Conservation (phyloP, 768 basidiomycete species). For the Candolleomyces eurysporus region DNA sequence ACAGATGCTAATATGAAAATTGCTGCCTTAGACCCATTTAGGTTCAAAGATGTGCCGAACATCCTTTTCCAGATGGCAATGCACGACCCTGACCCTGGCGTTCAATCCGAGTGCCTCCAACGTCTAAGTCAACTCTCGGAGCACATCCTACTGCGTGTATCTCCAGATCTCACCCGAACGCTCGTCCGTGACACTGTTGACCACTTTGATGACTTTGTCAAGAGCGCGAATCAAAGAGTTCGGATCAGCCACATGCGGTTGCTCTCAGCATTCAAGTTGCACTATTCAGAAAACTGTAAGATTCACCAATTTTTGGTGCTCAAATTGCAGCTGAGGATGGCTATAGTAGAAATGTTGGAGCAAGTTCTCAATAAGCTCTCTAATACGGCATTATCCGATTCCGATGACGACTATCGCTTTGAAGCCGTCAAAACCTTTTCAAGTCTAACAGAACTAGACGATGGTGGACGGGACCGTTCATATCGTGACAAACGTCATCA, state of each 20-base stretch:
- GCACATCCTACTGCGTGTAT: too few species aligned
- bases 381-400: not conserved
- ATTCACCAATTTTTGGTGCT: too few species aligned
- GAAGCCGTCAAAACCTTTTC: not conserved
- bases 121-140: not conserved
- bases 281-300: not conserved
- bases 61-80: not conserved
- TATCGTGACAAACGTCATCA: too few species aligned
- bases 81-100: not conserved
- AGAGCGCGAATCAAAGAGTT: not conserved
- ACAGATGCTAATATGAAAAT: too few species aligned
- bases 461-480: not conserved
- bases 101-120: not conserved
- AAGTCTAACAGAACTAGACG: not conserved
- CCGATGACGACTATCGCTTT: not conserved
- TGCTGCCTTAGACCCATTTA: not conserved
- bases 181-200: too few species aligned
- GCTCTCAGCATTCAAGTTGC: not conserved
- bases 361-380: not conserved
- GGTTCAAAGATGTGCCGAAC: not conserved
- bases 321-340: too few species aligned
- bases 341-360: not conserved
- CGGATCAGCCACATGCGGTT: not conserved
- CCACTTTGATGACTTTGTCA: too few species aligned
- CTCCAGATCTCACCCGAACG: too few species aligned